Conservation (phyloP, 1,139 yeast species). For the Saccharomycopsis hybrid region DNA sequence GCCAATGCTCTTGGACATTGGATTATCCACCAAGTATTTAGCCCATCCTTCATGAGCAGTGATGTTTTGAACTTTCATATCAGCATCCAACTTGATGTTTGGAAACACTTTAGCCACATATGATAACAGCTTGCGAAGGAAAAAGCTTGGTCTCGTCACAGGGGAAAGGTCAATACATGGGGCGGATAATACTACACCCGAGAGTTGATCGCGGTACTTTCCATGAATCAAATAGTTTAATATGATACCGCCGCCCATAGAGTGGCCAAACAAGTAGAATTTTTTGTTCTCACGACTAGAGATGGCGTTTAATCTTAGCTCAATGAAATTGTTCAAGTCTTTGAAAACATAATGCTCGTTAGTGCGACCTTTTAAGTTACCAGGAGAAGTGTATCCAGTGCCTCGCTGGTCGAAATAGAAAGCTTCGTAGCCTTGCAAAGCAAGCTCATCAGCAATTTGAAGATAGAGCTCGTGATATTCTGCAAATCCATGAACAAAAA, state of each 20-base stretch:
- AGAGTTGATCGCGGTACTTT: constrained; percentile 43
- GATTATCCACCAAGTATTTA: constrained; percentile 40
- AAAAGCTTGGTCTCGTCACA: constrained; percentile 48
- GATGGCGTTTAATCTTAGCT: constrained; percentile 29
- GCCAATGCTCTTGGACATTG: constrained; percentile 40
- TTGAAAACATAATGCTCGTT: constrained; percentile 56
- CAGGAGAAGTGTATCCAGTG: constrained; percentile 68
- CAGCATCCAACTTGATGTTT: constrained; percentile 48
- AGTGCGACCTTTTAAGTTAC: constrained; percentile 55
- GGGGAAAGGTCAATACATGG: constrained; percentile 63
- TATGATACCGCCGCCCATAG: constrained; percentile 93
- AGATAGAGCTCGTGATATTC: constrained; percentile 55
- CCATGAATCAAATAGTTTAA: constrained; percentile 74
- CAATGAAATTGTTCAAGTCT: constrained; percentile 65
- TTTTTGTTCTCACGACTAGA: constrained; percentile 30
- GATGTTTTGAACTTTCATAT: constrained; percentile 46
- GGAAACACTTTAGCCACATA: constrained; percentile 48
- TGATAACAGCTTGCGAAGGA: constrained; percentile 42
- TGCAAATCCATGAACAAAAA: constrained; percentile 77
- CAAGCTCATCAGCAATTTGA: constrained; percentile 52
- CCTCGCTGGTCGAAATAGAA: constrained; percentile 87
- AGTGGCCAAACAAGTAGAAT: constrained; percentile 69
- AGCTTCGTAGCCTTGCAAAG: constrained; percentile 61
- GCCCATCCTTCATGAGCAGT: constrained; percentile 49
- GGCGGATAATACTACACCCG: constrained; percentile 54